A percentile compares a stretch with the other conserved stretches of the same genome.
phyloP scores from a whole-genome alignment of 805 yeast genomes.

The Teunomyces kruisii region DNA sequence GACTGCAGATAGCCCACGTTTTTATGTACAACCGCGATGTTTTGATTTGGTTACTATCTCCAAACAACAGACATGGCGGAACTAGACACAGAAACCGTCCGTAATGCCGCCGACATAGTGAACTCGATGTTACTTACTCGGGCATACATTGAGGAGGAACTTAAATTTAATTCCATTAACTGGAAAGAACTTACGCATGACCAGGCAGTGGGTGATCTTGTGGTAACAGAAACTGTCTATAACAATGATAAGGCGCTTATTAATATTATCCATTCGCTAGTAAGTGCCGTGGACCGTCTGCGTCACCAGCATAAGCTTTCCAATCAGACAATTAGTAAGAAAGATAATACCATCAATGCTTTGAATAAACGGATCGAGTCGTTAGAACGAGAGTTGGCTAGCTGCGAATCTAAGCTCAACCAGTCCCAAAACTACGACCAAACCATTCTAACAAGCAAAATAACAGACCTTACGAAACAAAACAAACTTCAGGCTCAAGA shows the following conservation, averaged over 20 bases:
- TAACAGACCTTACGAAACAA: constrained; percentile 15
- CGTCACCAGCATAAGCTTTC: constrained; percentile 31
- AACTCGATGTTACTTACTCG: constrained; percentile 34
- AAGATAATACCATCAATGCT: constrained; percentile 27
- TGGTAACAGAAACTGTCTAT: constrained; percentile 28
- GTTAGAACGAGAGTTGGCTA: constrained; percentile 19
- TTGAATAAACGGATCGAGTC: constrained; percentile 21
- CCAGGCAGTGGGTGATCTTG: constrained; percentile 21
- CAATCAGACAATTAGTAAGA: constrained; percentile 26
- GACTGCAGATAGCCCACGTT: too few species aligned
- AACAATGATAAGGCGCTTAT: constrained; percentile 34
- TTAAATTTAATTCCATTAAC: constrained; percentile 35
- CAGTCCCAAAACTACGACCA: constrained; percentile 17
- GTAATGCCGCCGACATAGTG: constrained; percentile 36
- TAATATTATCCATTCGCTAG: constrained; percentile 35
- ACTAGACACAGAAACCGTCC: constrained; percentile 32
- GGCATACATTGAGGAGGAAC: constrained; percentile 32
- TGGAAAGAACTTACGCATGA: constrained; percentile 30
- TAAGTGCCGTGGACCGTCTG: constrained; percentile 29
- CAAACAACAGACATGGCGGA: constrained; percentile 9
- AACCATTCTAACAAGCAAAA: constrained; percentile 12
- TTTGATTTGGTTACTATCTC: background rate
- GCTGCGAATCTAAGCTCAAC: constrained; percentile 18
- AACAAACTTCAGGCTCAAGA: constrained; percentile 32
- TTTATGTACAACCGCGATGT: background rate